Evolutionary conservation across 2,329 filamentous ascomycete species (phyloP), one percentile per base, ranked within the genome.

Genomic region (Chaetomium olivaceum): DNA sequence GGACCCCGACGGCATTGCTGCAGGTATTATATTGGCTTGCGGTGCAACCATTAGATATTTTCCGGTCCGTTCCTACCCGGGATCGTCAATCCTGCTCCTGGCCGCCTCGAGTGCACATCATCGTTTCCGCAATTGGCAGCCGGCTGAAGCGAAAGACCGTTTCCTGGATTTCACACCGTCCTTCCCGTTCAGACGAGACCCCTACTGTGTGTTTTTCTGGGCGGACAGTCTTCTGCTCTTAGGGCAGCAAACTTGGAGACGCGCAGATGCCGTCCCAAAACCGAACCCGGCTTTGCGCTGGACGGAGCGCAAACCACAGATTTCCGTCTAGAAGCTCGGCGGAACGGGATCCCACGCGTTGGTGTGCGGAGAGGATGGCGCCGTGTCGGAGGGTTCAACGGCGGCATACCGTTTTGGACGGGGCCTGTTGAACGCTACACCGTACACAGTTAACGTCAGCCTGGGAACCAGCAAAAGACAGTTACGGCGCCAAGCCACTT

Each of bases 41-140:
- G 58, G 67, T 68, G 64, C 67, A 64, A 64, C 63, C 63, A 31
- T 64, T 33, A 54, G 50, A 46, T 62, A 57, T 52, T 60, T 62
- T 59, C 54, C 64, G 59, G 67, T 63, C 62, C 62, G 64, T 58
- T 60, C 46, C 62, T 51, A 25, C 60, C 61, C 54, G 56, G 36
- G 33, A 57, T 31, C 36, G n/a, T 36, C 39, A 48, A 56, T 62
- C n/a, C 61, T 48, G 19, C n/a, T 52, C 21, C 21, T 31, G 33
- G 46, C 43, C 9, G 52, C 36, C 6, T 59, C 43, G 21, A 27
- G 27, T 21, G 50, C 61, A n/a, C 50, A 61, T 50, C 23, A 27
- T 39, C 48, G n/a, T 39, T 39, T 25, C 33, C 21, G 29, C 58
- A 43, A 57, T 33, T 54, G 33, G 31, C 12, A 31, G 8, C 29